Evolutionary conservation across 805 yeast genomes (phyloP).

Genomic region (Candida nanaspora): DNA sequence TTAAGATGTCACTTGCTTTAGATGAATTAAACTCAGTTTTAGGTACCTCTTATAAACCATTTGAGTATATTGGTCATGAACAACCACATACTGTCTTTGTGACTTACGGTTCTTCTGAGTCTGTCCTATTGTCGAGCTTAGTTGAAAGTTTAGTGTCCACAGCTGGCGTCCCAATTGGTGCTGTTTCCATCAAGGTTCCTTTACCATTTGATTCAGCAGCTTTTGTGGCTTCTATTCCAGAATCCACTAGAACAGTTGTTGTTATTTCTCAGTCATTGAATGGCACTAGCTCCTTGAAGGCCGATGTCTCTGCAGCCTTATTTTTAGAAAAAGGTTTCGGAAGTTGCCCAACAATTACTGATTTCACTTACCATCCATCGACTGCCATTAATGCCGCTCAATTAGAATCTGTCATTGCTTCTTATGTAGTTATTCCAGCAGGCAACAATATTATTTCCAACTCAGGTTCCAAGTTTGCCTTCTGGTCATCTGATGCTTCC

Average conservation of each 20-base stretch:
- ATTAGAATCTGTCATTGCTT: conserved; percentile 38
- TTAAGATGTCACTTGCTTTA: conserved; percentile 39
- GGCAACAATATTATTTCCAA: conserved; percentile 7
- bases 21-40: conserved; percentile 43
- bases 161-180: conserved; percentile 42
- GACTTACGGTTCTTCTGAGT: conserved; percentile 67
- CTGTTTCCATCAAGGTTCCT: conserved; percentile 68
- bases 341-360: conserved; percentile 35
- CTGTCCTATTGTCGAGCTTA: conserved; percentile 43
- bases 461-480: conserved; percentile 38
- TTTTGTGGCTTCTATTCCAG: conserved; percentile 55
- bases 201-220: conserved; percentile 65
- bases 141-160: conserved; percentile 29
- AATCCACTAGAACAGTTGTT: conserved; percentile 49
- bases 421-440: conserved; percentile 29
- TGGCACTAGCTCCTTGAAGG: conserved; percentile 40
- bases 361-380: conserved; percentile 42
- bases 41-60: conserved; percentile 49
- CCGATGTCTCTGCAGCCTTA: conserved; percentile 69
- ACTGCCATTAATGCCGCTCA: conserved; percentile 53
- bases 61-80: conserved; percentile 62
- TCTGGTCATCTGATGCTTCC: conserved; percentile 68
- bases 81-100: conserved; percentile 72
- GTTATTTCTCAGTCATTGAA: conserved; percentile 53
- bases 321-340: conserved; percentile 41